Evolutionary conservation across 306 rosid species (phyloP).

Genomic region (Quercus engelmannii): DNA sequence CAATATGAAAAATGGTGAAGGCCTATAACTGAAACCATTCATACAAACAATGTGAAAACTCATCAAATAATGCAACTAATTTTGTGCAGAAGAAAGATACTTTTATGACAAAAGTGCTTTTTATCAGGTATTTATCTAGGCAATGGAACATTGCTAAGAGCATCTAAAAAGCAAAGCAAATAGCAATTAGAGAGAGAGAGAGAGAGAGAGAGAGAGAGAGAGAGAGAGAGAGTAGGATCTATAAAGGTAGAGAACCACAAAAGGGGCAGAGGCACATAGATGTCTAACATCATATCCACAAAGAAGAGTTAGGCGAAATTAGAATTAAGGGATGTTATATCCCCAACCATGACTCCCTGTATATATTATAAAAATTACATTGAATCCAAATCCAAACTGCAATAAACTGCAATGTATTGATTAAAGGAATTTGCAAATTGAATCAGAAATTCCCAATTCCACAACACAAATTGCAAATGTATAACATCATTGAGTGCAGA

Average conservation of each 20-base stretch:
- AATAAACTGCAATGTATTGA: neutral
- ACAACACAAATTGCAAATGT: neutral
- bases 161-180: neutral
- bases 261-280: neutral
- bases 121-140: neutral
- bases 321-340: neutral
- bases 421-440: neutral
- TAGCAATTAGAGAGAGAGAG: neutral
- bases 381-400: neutral
- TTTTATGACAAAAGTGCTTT: neutral
- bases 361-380: neutral
- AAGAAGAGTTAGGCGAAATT: neutral
- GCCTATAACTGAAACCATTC: slow-evolving; percentile 69
- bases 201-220: too few species aligned
- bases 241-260: neutral
- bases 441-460: neutral
- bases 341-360: neutral
- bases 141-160: neutral
- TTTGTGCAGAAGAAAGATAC: neutral
- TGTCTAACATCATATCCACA: neutral
- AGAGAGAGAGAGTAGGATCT: neutral
- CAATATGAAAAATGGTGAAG: slow-evolving; percentile 97
- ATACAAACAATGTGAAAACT: neutral
- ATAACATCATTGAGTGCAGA: neutral
- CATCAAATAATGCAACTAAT: neutral